Evolutionary conservation across 805 yeast species (phyloP).

Genomic region (Ogataea minuta): DNA sequence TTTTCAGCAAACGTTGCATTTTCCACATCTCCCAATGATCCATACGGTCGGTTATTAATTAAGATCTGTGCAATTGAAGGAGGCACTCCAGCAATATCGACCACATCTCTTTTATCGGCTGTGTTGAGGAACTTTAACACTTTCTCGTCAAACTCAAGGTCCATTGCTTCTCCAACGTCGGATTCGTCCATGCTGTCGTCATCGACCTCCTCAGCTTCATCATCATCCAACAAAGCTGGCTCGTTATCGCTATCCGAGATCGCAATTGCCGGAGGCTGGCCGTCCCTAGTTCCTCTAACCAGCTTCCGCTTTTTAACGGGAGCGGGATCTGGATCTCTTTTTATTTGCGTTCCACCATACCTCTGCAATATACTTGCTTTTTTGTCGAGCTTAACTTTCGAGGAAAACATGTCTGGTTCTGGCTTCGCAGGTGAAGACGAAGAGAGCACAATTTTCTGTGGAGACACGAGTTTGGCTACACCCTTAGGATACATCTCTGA

Average conservation of each 20-base stretch:
- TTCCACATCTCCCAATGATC: slow-evolving; percentile 55
- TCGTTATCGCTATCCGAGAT: slow-evolving; percentile 21
- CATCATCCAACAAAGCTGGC: slow-evolving; percentile 15
- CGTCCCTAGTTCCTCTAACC: slow-evolving; percentile 24
- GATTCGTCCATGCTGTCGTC: slow-evolving; percentile 34
- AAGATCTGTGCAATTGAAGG: slow-evolving; percentile 64
- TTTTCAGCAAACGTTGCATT: slow-evolving; percentile 48
- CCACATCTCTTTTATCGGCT: slow-evolving; percentile 70
- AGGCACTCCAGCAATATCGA: slow-evolving; percentile 73
- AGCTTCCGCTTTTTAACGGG: slow-evolving; percentile 31
- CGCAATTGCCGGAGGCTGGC: slow-evolving; percentile 20
- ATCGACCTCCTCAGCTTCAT: slow-evolving; percentile 22
- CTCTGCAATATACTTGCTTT: slow-evolving; percentile 25
- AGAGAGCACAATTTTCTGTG: slow-evolving; percentile 17
- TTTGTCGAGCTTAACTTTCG: slow-evolving; percentile 27
- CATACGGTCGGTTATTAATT: slow-evolving; percentile 69
- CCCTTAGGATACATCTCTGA: slow-evolving; percentile 14
- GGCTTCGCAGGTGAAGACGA: slow-evolving; percentile 19
- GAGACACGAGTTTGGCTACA: slow-evolving; percentile 13
- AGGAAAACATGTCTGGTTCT: slow-evolving; percentile 27
- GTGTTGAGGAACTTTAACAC: slow-evolving; percentile 75
- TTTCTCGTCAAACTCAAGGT: slow-evolving; percentile 53
- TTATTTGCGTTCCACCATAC: slow-evolving; percentile 16
- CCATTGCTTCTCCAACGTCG: slow-evolving; percentile 32
- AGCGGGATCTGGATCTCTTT: slow-evolving; percentile 6